phyloP scores from a whole-genome alignment of 305 asterid species.

The Plantago rigida region DNA sequence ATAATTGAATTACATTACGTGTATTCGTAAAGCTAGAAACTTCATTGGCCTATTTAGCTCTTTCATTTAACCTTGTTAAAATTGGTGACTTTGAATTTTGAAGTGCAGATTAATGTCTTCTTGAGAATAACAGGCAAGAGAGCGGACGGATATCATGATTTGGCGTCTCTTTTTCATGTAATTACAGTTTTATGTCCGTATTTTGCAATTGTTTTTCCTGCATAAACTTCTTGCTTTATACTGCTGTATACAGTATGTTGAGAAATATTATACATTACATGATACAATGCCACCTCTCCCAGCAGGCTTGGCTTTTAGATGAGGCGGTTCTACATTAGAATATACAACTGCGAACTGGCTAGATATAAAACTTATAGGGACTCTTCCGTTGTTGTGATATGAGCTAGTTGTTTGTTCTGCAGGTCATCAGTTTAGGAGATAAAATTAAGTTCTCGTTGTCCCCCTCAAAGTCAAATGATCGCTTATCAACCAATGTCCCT shows the following conservation, averaged over 20 bases:
- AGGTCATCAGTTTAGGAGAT: constrained; percentile 95
- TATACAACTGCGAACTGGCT: too few relatives aligned
- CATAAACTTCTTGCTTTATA: too few relatives aligned
- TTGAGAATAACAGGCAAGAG: constrained; percentile 78
- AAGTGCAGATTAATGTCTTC: constrained; percentile 67
- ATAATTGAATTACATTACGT: constrained; percentile 20
- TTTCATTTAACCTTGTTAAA: not conserved
- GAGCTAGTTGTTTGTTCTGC: constrained; percentile 23
- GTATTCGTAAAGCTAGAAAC: constrained; percentile 7
- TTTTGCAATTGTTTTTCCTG: too few relatives aligned
- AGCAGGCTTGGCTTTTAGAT: too few relatives aligned
- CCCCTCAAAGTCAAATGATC: constrained; percentile 68
- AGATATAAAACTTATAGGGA: not conserved
- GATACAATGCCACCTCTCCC: too few relatives aligned
- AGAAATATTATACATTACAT: too few relatives aligned
- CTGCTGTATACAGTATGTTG: too few relatives aligned
- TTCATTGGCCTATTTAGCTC: constrained; percentile 1
- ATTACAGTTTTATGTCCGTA: not conserved
- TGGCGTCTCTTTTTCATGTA: constrained; percentile 90
- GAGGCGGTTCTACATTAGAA: too few relatives aligned
- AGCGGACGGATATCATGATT: constrained; percentile 81
- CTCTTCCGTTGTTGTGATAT: not conserved
- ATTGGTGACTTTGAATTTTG: constrained; percentile 19
- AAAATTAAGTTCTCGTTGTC: constrained; percentile 75
- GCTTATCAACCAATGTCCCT: constrained; percentile 66